Percentiles rank a stretch among this genome's conserved stretches.
Evolutionary conservation across 768 basidiomycete genomes (phyloP).

Genomic region (Boletus fagicola): DNA sequence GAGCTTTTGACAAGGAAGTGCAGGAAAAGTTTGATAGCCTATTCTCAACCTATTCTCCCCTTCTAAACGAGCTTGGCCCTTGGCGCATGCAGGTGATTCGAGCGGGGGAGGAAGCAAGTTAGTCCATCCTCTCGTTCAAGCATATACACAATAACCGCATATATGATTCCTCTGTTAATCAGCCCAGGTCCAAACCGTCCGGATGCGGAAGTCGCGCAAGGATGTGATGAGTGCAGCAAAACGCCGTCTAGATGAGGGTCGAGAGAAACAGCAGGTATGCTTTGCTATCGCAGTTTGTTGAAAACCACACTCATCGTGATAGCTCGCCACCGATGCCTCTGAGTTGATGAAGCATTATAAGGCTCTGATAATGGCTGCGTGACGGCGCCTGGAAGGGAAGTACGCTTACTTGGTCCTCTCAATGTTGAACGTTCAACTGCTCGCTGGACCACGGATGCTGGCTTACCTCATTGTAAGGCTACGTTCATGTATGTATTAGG

Average conservation of each 20-base stretch:
- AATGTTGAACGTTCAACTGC: not conserved
- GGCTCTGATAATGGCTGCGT: conserved; percentile 30
- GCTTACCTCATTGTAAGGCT: not conserved
- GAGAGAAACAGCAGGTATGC: conserved; percentile 39
- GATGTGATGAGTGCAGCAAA: conserved; percentile 35
- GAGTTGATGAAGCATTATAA: conserved; percentile 44
- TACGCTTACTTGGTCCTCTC: conserved; percentile 5
- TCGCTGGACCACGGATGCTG: not conserved
- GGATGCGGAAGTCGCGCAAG: conserved; percentile 35
- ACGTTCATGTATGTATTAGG: not conserved
- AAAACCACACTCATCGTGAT: not conserved
- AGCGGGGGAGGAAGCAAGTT: conserved; percentile 35
- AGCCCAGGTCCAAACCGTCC: conserved; percentile 35
- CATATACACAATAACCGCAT: not conserved
- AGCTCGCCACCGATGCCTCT: conserved; percentile 40
- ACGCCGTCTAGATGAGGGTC: conserved; percentile 34
- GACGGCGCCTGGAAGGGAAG: conserved; percentile 9
- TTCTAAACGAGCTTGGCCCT: conserved; percentile 35
- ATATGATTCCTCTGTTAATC: conserved; percentile 1
- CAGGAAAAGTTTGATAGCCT: conserved; percentile 26
- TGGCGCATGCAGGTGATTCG: conserved; percentile 32
- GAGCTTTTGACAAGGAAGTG: conserved; percentile 7
- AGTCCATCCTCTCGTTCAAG: conserved; percentile 17
- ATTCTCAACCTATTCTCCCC: conserved; percentile 22
- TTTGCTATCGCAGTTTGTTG: not conserved